phyloP scores from a whole-genome alignment of 768 basidiomycete genomes.

The Podaxis sp. region DNA sequence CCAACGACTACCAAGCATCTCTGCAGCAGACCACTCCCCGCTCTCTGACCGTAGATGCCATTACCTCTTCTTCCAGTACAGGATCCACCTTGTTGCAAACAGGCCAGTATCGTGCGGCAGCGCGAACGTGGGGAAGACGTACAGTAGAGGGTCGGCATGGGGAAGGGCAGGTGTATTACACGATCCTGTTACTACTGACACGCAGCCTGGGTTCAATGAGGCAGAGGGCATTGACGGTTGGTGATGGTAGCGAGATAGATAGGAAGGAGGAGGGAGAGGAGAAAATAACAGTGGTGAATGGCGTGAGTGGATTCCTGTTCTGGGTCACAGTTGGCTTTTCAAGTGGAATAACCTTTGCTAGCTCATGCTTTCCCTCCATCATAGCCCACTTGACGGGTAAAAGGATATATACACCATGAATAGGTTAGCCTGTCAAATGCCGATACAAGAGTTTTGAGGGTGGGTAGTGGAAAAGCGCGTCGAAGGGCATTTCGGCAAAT shows the following conservation, averaged over 20 bases:
- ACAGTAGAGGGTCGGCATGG: slow-evolving; percentile 69
- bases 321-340: background rate
- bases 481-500: too few relatives aligned
- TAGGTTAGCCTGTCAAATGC: too few relatives aligned
- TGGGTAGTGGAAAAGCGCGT: too few relatives aligned
- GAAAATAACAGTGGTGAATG: background rate
- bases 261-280: background rate
- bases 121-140: slow-evolving; percentile 76
- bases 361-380: too few relatives aligned
- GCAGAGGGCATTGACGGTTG: slow-evolving; percentile 68
- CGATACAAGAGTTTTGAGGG: too few relatives aligned
- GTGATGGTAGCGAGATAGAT: background rate
- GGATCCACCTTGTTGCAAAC: slow-evolving; percentile 69
- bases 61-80: slow-evolving; percentile 74
- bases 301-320: background rate
- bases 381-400: too few relatives aligned
- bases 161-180: slow-evolving; percentile 66
- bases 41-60: slow-evolving; percentile 68
- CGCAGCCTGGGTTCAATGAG: slow-evolving; percentile 90
- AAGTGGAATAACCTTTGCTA: too few relatives aligned
- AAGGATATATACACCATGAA: too few relatives aligned
- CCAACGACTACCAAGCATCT: slow-evolving; percentile 88
- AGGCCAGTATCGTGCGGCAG: slow-evolving; percentile 61
- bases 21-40: slow-evolving; percentile 55
- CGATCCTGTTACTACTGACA: slow-evolving; percentile 86